Evolutionary conservation across 345 rosid genomes (phyloP).

Genomic region (Trapa incisa): DNA sequence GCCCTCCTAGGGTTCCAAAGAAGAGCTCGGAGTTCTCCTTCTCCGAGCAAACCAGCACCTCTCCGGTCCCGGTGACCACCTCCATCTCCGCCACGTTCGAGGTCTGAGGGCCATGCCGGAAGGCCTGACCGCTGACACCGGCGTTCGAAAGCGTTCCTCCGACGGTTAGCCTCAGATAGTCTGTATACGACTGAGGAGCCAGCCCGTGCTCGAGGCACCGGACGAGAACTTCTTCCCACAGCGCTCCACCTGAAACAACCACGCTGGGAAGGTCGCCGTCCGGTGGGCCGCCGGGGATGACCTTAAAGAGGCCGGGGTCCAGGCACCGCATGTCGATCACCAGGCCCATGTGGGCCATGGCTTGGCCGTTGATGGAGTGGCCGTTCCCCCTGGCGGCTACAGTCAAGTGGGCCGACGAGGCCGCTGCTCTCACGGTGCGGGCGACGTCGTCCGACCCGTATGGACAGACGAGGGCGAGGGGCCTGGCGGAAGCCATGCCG

Average conservation of each 20-base stretch:
- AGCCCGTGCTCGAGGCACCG: conserved; percentile 18
- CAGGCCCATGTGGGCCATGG: conserved; percentile 28
- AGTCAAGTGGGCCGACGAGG: conserved; percentile 4
- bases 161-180: conserved; percentile 28
- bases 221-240: conserved; percentile 31
- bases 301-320: background rate
- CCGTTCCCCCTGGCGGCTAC: conserved; percentile 32
- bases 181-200: conserved; percentile 35
- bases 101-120: conserved; percentile 33
- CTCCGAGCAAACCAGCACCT: conserved; percentile 1
- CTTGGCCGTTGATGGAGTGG: conserved; percentile 35
- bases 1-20: conserved; percentile 6
- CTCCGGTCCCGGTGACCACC: conserved; percentile 33
- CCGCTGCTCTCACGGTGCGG: conserved; percentile 14
- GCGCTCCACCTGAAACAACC: conserved; percentile 27
- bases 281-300: background rate
- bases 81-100: conserved; percentile 34
- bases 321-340: conserved; percentile 32
- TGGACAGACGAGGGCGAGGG: conserved; percentile 25
- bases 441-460: conserved; percentile 17
- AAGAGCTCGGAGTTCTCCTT: conserved; percentile 2
- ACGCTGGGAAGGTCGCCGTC: conserved; percentile 12
- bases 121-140: conserved; percentile 33
- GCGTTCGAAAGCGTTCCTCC: conserved; percentile 43
- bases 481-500: conserved; percentile 13